phyloP scores from a whole-genome alignment of 2,329 filamentous ascomycete species.

The Capronia coronata region DNA sequence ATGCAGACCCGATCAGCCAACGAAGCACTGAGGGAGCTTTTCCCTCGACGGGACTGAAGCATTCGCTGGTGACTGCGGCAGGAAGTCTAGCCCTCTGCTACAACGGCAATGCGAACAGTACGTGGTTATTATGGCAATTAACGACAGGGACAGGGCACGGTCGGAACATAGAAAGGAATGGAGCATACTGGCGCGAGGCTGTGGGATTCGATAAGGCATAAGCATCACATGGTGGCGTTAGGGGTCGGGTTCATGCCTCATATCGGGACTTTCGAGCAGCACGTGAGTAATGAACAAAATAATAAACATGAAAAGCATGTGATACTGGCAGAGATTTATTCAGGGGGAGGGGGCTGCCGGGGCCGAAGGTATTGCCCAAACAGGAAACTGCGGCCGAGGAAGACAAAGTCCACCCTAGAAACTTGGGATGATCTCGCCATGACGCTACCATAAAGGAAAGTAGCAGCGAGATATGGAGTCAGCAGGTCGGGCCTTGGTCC shows the following conservation, averaged over 20 bases:
- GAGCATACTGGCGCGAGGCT: neutral
- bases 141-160: neutral
- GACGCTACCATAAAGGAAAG: neutral
- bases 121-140: too few species aligned
- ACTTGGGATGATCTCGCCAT: neutral
- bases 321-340: neutral
- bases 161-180: neutral
- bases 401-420: neutral
- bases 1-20: constrained; percentile 11
- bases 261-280: too few species aligned
- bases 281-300: neutral
- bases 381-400: too few species aligned
- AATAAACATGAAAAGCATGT: too few species aligned
- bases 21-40: constrained; percentile 19
- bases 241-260: too few species aligned
- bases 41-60: neutral
- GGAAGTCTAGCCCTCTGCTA: neutral
- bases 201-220: neutral
- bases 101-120: too few species aligned
- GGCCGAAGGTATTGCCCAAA: too few species aligned
- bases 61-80: neutral
- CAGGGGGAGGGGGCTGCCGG: too few species aligned
- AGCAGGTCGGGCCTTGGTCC: neutral
- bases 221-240: neutral
- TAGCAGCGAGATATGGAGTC: constrained; percentile 2